Conservation (phyloP, 345 rosid genomes). For the Populus nigra region DNA sequence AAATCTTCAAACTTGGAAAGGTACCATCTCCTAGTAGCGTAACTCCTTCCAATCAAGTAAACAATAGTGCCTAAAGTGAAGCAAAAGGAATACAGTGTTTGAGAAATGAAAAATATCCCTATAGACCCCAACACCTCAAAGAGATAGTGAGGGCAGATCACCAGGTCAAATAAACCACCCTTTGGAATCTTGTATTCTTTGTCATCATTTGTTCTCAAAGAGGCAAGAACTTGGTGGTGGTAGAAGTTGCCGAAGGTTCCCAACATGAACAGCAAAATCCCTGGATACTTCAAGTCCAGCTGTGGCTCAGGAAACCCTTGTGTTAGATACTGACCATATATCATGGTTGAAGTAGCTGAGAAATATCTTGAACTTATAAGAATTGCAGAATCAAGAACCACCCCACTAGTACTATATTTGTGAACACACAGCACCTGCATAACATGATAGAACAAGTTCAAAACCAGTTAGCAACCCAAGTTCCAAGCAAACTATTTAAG, state of each 20-base stretch:
- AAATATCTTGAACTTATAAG: constrained; percentile 17
- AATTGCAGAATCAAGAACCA: constrained; percentile 15
- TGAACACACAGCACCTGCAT: constrained; percentile 25
- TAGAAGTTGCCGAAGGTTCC: constrained; percentile 66
- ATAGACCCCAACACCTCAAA: constrained; percentile 57
- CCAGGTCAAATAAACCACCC: constrained; percentile 53
- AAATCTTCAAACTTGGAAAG: constrained; percentile 60
- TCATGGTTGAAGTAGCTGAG: constrained; percentile 4
- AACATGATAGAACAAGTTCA: neutral
- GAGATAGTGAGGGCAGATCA: constrained; percentile 69
- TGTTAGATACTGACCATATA: constrained; percentile 15
- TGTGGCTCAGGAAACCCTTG: constrained; percentile 15
- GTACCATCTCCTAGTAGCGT: constrained; percentile 63
- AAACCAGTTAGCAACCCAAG: neutral
- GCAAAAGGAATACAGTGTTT: constrained; percentile 41
- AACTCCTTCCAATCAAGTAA: constrained; percentile 58
- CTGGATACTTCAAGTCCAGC: constrained; percentile 37
- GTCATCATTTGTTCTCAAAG: constrained; percentile 41
- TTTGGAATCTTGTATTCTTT: constrained; percentile 59
- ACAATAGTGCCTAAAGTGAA: constrained; percentile 32
- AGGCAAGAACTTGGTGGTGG: constrained; percentile 46
- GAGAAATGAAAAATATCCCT: constrained; percentile 55
- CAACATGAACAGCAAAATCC: constrained; percentile 40
- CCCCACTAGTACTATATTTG: constrained; percentile 19
- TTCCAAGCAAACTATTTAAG: neutral